phyloP scores from a whole-genome alignment of 352 stramenopile genomes.

The Pelagophyceae sp. region DNA sequence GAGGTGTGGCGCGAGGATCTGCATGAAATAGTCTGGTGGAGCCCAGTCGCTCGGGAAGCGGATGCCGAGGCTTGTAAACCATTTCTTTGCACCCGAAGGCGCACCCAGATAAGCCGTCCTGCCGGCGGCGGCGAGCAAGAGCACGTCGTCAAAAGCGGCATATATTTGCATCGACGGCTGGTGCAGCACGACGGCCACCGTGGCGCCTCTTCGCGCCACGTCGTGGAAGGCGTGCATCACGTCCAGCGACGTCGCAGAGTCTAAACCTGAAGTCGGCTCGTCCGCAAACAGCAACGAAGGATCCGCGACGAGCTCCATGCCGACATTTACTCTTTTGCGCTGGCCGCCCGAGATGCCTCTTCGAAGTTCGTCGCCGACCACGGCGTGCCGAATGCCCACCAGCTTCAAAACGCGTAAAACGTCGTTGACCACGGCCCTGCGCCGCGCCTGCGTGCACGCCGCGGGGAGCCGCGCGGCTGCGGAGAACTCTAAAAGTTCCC shows the following conservation, averaged over 20 bases:
- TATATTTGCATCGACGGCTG: slow-evolving; percentile 53
- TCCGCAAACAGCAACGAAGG: slow-evolving; percentile 68
- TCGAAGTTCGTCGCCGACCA: slow-evolving; percentile 38
- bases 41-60: background rate
- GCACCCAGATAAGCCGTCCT: background rate
- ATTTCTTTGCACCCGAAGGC: background rate
- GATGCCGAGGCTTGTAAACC: background rate
- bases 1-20: background rate
- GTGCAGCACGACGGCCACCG: slow-evolving; percentile 52
- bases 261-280: slow-evolving; percentile 57
- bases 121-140: slow-evolving; percentile 34
- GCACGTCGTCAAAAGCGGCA: slow-evolving; percentile 44
- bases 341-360: slow-evolving; percentile 50
- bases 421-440: background rate
- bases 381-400: slow-evolving; percentile 33
- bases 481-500: background rate
- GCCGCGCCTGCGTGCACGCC: background rate
- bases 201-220: slow-evolving; percentile 29
- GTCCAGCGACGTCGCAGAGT: slow-evolving; percentile 2
- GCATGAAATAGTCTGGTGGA: slow-evolving; percentile 5
- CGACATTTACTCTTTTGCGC: slow-evolving; percentile 59
- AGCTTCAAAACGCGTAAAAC: slow-evolving; percentile 38
- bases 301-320: slow-evolving; percentile 62
- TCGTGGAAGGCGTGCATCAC: background rate
- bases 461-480: background rate